phyloP scores from a whole-genome alignment of 2,329 filamentous ascomycete species.

The Ceratocystis smalleyi region DNA sequence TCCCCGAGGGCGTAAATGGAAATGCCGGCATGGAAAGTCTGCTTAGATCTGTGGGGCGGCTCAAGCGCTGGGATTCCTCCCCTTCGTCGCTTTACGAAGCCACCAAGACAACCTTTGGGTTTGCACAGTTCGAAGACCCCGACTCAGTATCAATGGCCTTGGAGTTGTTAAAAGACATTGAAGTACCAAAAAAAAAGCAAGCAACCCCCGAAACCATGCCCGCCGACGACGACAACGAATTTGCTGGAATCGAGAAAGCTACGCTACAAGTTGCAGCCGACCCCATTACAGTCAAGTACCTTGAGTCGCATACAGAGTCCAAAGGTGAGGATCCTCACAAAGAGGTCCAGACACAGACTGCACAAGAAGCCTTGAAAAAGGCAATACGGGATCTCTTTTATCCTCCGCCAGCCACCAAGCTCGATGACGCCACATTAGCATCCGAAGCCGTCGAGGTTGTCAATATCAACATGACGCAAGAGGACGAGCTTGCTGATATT shows the following conservation, averaged over 20 bases:
- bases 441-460: constrained; percentile 61
- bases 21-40: constrained; percentile 69
- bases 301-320: constrained; percentile 49
- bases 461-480: constrained; percentile 71
- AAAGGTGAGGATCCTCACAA: constrained; percentile 2
- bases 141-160: constrained; percentile 75
- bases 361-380: constrained; percentile 50
- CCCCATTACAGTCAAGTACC: constrained; percentile 64
- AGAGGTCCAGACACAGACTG: constrained; percentile 54
- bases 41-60: constrained; percentile 56
- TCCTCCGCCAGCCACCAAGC: constrained; percentile 32
- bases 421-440: constrained; percentile 51
- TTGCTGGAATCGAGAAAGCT: constrained; percentile 49
- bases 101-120: constrained; percentile 77
- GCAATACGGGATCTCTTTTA: constrained; percentile 59
- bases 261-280: constrained; percentile 64
- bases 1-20: constrained; percentile 58
- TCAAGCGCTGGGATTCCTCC: constrained; percentile 74
- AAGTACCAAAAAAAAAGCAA: constrained; percentile 69
- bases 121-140: constrained; percentile 86
- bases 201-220: constrained; percentile 30
- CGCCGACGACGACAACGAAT: constrained; percentile 25
- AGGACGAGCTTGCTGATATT: constrained; percentile 91
- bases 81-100: constrained; percentile 46
- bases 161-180: constrained; percentile 66